Conservation (phyloP, 495 filamentous ascomycete species). For the Neurospora sp. region DNA sequence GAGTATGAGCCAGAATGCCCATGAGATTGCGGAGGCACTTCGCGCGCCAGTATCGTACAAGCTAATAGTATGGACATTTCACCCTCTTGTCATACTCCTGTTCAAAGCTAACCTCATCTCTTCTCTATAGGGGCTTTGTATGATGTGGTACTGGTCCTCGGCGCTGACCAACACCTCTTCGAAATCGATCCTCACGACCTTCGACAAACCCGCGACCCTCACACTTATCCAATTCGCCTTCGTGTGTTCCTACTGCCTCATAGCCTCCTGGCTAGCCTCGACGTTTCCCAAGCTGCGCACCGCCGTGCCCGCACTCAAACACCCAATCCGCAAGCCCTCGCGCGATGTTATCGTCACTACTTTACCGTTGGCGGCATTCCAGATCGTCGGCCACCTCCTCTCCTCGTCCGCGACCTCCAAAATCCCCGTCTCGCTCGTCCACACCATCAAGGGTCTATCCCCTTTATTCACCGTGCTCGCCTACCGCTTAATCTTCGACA, state of each 20-base stretch:
- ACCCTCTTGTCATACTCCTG: not conserved
- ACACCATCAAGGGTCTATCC: slow-evolving; percentile 99
- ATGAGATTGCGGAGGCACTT: slow-evolving; percentile 85
- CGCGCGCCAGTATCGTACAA: slow-evolving; percentile 81
- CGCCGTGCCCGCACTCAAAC: slow-evolving; percentile 65
- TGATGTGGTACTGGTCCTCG: slow-evolving; percentile 89
- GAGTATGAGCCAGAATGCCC: slow-evolving; percentile 84
- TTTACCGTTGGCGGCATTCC: slow-evolving; percentile 81
- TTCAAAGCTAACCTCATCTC: not conserved
- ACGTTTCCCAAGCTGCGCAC: slow-evolving; percentile 57
- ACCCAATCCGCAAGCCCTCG: slow-evolving; percentile 72
- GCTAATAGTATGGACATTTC: slow-evolving; percentile 31
- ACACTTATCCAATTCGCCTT: slow-evolving; percentile 93
- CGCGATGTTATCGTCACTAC: slow-evolving; percentile 79
- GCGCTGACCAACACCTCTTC: slow-evolving; percentile 95
- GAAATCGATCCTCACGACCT: slow-evolving; percentile 90
- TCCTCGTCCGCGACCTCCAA: slow-evolving; percentile 87
- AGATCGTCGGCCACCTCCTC: slow-evolving; percentile 86
- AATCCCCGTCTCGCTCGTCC: slow-evolving; percentile 92
- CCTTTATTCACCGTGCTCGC: slow-evolving; percentile 92
- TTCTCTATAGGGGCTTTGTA: slow-evolving; percentile 56
- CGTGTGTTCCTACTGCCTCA: slow-evolving; percentile 79
- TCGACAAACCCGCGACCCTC: slow-evolving; percentile 84
- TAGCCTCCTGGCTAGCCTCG: slow-evolving; percentile 62
- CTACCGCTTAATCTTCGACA: slow-evolving; percentile 78